Base-by-base conservation (phyloP, 2,329 filamentous ascomycete species). In the Cladosporium oxysporum region DNA sequence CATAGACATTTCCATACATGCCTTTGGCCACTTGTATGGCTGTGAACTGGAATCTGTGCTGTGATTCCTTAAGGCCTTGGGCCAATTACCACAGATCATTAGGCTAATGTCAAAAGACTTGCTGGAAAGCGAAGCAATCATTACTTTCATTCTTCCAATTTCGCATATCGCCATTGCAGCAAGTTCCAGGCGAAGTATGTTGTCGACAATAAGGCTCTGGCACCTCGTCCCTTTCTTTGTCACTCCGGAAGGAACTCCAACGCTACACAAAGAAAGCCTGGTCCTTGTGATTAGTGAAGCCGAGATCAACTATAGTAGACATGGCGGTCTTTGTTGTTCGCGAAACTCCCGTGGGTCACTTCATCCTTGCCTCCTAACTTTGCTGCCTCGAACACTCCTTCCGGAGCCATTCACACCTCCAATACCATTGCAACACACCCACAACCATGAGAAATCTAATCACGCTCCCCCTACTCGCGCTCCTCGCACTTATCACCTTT, bases 381-480 rank as follows among this genome's bases (percentile, higher is more conserved):
- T 50, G 47, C 47, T n/a, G 18, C 5, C 47, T 16, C 50, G 3
- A 29, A 18, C 26, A 28, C 16, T 31, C 5, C n/a, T 3, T n/a
- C 2, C 50, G 50, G 50, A 28, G 18, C 18, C 28, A 31, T n/a
- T 16, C 23, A 53, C 1, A 53, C 28, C 5, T n/a, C 11, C 28
- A 6, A 18, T 21, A 18, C 47, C 28, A 52, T 7, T 16, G 21
- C 47, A 28, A 33, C 12, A 33, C 63, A 58, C 28, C 28, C 35
- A 37, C 41, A 61, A 59, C 55, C 29, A 66, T 68, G 58, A 64
- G 61, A 29, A n/a, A 41, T 7, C 47, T 55, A 49, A 59, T 55
- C 18, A 58, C 62, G 1, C 28, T 66, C 35, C 12, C 55, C 12
- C 6, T 65, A 18, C 41, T 65, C 26, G 28, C 44, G 26, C 31